Conservation (phyloP, 176 grass and related monocot genomes). For the Raddia distichophylla region DNA sequence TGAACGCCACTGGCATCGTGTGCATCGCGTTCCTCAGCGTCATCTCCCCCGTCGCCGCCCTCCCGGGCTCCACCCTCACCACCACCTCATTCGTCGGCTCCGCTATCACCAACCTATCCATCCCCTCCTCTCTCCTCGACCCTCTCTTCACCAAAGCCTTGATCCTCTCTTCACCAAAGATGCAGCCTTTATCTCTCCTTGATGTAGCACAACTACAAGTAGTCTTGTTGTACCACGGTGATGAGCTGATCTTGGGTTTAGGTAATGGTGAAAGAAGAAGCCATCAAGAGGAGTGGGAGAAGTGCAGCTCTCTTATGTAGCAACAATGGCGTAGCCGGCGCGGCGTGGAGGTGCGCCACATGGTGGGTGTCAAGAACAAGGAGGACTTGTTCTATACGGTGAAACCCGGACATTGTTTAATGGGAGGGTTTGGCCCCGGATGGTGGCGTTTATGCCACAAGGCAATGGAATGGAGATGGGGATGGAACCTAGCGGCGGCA, state of each 20-base stretch:
- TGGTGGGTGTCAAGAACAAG: constrained; percentile 77
- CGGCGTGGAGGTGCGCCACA: constrained; percentile 57
- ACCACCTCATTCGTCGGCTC: constrained; percentile 69
- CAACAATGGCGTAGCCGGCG: constrained; percentile 45
- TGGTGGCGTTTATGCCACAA: constrained; percentile 32
- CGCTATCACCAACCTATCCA: constrained; percentile 75
- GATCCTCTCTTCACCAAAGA: not conserved
- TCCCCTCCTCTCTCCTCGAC: not conserved
- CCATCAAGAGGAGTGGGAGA: constrained; percentile 42
- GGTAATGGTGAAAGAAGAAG: constrained; percentile 33
- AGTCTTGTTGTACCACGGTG: not conserved
- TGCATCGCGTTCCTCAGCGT: constrained; percentile 75
- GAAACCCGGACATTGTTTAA: constrained; percentile 33
- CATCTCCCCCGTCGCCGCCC: constrained; percentile 54
- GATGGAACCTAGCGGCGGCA: constrained; percentile 42
- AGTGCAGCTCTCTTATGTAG: constrained; percentile 31
- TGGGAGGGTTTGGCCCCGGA: constrained; percentile 19
- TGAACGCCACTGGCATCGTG: constrained; percentile 86
- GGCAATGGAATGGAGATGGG: constrained; percentile 15
- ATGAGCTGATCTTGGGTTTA: constrained; percentile 22
- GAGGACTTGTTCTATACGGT: constrained; percentile 61
- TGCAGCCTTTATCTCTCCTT: not conserved
- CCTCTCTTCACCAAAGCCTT: not conserved
- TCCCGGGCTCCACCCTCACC: constrained; percentile 51
- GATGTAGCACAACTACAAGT: not conserved